Percentiles rank a stretch among this genome's conserved stretches.
Conservation (phyloP, 2,329 filamentous ascomycete species). For the Fusarium continuum region DNA sequence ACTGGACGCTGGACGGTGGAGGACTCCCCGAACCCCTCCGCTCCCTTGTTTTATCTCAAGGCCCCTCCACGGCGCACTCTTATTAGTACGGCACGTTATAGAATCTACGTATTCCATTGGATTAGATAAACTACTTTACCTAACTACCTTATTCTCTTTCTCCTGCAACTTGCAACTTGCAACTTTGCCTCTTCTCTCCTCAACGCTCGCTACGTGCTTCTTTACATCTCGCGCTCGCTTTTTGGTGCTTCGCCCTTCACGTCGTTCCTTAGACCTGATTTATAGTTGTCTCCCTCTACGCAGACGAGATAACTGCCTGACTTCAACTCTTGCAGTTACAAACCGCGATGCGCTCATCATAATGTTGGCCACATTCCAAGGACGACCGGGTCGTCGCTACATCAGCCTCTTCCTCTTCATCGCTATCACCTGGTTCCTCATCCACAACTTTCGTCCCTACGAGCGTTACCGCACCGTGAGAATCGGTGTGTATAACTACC, state of each 20-base stretch:
- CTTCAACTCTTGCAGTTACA: not conserved
- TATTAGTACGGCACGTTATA: constrained; percentile 5
- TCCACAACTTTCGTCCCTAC: constrained; percentile 38
- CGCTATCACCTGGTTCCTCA: constrained; percentile 42
- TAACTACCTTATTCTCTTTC: no score
- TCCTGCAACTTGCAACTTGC: not conserved
- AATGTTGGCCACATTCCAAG: constrained; percentile 47
- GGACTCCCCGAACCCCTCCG: not conserved
- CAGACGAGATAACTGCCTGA: constrained; percentile 3
- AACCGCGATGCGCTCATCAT: constrained; percentile 29
- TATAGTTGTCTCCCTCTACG: not conserved
- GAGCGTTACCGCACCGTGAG: constrained; percentile 31
- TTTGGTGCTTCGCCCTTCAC: not conserved
- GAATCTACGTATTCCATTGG: not conserved
- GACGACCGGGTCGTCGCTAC: constrained; percentile 48
- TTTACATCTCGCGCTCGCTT: constrained; percentile 2
- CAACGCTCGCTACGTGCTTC: not conserved
- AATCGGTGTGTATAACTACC: constrained; percentile 43
- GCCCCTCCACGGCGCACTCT: constrained; percentile 7
- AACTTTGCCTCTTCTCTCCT: not conserved
- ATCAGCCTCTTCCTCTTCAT: constrained; percentile 44
- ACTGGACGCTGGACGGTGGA: no score
- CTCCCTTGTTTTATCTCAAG: constrained; percentile 21
- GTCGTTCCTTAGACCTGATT: constrained; percentile 15
- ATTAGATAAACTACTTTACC: constrained; percentile 1